Evolutionary conservation across 257 asterid species (phyloP), one percentile per base, ranked within the genome.

Genomic region (Nyctanthes arbortristis): DNA sequence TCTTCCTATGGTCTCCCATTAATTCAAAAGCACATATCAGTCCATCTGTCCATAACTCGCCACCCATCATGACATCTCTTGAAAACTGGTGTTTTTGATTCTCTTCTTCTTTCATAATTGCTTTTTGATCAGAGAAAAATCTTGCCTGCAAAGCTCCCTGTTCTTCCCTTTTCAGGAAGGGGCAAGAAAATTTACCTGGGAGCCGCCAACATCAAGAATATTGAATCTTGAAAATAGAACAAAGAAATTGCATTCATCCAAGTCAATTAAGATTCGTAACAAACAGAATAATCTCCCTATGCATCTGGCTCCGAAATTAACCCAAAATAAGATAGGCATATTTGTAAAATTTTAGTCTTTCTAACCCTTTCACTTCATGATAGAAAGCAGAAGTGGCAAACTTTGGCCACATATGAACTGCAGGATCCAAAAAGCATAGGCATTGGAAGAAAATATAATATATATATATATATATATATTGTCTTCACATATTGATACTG

Each of bases 1-100:
- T n/a, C 63, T 74, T 82, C 67, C 45, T 75, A 66, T 14, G 40
- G 58, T 69, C 75, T 70, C 79, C 71, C 32, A 77, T 13, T 34
- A 79, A 80, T 65, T 80, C 85, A 54, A 80, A 83, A 32, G 88
- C 88, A 69, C 85, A 83, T 47, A 79, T 79, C 16, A 83, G 80
- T 24, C 88, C 85, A 27, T 74, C 81, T 5, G 67, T 66, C 85
- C 85, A 83, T 14, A 80, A 60, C 43, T 77, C 83, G 45, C 64
- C 55, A 30, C 83, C 81, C 35, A 52, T 27, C 71, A 59, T 60
- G 57, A 71, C 74, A 74, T 79, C 84, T 71, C 73, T 79, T 31
- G 74, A 73, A 13, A 73, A 37, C 25, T 78, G 84, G 2, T 59
- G 67, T 57, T 65, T 65, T 4, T 67, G 63, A 78, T 56, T 57